Evolutionary conservation across 495 filamentous ascomycete genomes (phyloP), one percentile per base, ranked within the genome.

Genomic region (Hyaloscypha bicolor): DNA sequence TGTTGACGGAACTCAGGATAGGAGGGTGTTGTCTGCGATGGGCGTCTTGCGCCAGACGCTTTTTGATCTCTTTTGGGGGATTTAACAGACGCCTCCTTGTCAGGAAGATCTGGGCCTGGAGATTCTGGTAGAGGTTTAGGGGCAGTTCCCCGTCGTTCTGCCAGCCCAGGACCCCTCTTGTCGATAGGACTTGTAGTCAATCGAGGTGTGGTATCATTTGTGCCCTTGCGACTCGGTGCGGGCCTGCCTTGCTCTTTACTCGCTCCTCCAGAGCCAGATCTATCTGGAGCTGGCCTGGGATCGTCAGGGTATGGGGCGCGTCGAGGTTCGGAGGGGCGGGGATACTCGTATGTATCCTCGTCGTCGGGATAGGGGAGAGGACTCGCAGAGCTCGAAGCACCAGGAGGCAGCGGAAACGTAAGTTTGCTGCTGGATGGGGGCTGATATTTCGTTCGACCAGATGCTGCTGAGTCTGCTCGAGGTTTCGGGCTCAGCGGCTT

Each of bases 301-400:
- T 80, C 82, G 76, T 86, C 77, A 42, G 81, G 82, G 66, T 85
- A 85, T 3, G 84, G 79, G 25, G 76, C 76, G 62, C 78, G 79
- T 58, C 76, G 35, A 76, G 76, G 71, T 77, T 78, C 21, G 77
- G 67, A n/a, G 75, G 71, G 67, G 12, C 12, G 76, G 74, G 30
- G 65, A 70, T 70, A 81, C 81, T 14, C 69, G 76, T 76, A 81
- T 81, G 30, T 70, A 76, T 76, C 82, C 76, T 76, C 82, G 81
- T 93, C 90, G 74, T 93, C 91, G 56, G 91, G 93, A 72, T 93
- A 96, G 9, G 91, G 93, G 57, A 91, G 80, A 60, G 86, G 89
- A 57, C 79, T 85, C 62, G 85, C 84, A 33, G 85, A 88, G 76
- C 83, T 89, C 52, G 86, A 90, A 63, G 83, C 84, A 69, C 83